Base-by-base conservation (phyloP, 176 grass and related monocot species). In the Canna indica region DNA sequence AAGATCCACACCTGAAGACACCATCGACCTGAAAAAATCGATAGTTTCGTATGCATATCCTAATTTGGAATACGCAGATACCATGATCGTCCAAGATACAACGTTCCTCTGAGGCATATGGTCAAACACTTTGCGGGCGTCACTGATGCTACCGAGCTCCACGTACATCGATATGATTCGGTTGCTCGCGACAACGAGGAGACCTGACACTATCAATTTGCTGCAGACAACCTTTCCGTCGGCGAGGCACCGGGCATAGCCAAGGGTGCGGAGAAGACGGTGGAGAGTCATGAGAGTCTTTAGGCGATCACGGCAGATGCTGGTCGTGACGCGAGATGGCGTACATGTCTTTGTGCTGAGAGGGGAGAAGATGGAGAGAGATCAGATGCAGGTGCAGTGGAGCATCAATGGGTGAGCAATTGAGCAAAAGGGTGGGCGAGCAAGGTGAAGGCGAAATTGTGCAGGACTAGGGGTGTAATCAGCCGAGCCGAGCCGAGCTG, bases 71-170 rank as follows among this genome's bases (percentile, higher is more conserved):
- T 74, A 74, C 56, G 53, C 72, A 61, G 38, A 60, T 46, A 61
- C 57, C 56, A 62, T 36, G 45, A 74, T 62, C 2, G 72, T 74
- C 72, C 72, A 74, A 0, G 72, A 74, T 6, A 74, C 54, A 0
- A 45, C 72, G 3, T 74, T 74, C 72, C 59, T 74, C 13, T 62
- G 32, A 10, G 72, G 72, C 56, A 74, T 74, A 59, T 20, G 72
- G 57, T 74, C 72, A 56, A 74, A 74, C 72, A 74, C 25, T 5
- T 22, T 17, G 14, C 56, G 54, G 2, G 57, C 72, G 62, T 74
- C 56, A 5, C 32, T 38, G 5, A 61, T 1, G 26, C 25, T 5
- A 42, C 33, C 36, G 24, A 24, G 31, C 26, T 28, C 42, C 0
- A 3, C 16, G 20, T 74, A 74, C 54, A 62, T 45, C 1, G 25